Percentiles rank a stretch among this genome's conserved stretches.
These are phyloP conservation scores for Raphidocelis subcapitata DNA, from an alignment of 139 green algal genomes.

Conservation along the genomic window DNA sequence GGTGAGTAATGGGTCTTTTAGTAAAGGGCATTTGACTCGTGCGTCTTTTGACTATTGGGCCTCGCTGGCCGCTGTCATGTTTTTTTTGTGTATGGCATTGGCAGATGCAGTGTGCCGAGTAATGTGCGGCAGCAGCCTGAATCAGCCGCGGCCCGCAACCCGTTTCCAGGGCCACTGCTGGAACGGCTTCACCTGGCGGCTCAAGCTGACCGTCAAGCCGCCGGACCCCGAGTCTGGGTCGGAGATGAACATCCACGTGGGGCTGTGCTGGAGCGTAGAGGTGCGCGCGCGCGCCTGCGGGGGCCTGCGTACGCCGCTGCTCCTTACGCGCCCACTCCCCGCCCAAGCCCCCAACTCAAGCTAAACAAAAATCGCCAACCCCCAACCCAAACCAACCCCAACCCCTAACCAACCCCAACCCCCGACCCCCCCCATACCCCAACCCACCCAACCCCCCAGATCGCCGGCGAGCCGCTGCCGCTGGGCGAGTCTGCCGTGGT, in stretches of 20 bases:
- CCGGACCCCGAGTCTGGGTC: conserved; percentile 1
- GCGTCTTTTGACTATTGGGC: too few relatives aligned
- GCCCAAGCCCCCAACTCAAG: neutral
- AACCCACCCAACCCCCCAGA: neutral
- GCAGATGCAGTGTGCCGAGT: too few relatives aligned
- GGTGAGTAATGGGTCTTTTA: neutral
- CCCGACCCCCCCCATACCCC: neutral
- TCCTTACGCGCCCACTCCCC: neutral
- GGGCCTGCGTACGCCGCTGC: neutral
- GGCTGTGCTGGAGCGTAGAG: conserved; percentile 31
- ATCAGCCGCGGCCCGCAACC: too few relatives aligned
- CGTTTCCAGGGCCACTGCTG: conserved; percentile 25
- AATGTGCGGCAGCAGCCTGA: too few relatives aligned
- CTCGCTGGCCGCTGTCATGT: too few relatives aligned
- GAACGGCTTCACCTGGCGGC: conserved; percentile 29
- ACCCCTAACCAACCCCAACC: neutral
- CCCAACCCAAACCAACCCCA: neutral
- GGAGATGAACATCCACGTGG: conserved; percentile 34
- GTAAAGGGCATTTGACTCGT: too few relatives aligned
- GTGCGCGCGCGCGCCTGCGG: neutral
- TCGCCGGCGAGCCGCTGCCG: conserved; percentile 16
- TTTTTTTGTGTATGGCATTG: too few relatives aligned
- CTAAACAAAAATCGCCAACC: neutral
- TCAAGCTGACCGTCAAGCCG: conserved; percentile 33
- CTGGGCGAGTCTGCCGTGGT: conserved; percentile 18